These are phyloP conservation scores for Diaporthe helianthi DNA, from an alignment of 2,329 filamentous ascomycete genomes.

Conservation along the genomic window DNA sequence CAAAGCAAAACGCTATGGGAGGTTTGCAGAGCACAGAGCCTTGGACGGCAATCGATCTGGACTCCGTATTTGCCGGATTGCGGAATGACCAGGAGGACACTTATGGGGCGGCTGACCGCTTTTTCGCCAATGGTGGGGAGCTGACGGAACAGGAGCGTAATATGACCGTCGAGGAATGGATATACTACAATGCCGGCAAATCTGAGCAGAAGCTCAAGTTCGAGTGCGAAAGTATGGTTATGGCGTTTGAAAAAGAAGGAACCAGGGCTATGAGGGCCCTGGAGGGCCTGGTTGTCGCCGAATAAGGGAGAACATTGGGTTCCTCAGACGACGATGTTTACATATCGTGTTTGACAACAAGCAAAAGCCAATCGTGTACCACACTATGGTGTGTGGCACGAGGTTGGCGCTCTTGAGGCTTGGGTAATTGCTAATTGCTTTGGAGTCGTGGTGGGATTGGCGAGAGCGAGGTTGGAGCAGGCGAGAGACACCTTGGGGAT, in stretches of 20 bases:
- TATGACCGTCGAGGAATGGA: conserved; percentile 96
- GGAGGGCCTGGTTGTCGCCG: conserved; percentile 70
- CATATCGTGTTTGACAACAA: background rate
- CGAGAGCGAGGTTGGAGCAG: background rate
- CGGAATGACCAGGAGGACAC: conserved; percentile 51
- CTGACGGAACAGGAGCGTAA: conserved; percentile 79
- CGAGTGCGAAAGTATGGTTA: conserved; percentile 85
- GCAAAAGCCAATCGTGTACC: background rate
- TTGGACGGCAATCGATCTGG: conserved; percentile 81
- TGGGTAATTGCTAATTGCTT: background rate
- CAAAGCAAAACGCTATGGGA: conserved; percentile 54
- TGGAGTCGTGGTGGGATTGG: background rate
- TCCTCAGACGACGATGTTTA: background rate
- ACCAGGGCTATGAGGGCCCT: conserved; percentile 77
- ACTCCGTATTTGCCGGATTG: conserved; percentile 66
- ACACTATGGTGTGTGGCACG: background rate
- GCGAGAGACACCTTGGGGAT: background rate
- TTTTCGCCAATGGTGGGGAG: conserved; percentile 62
- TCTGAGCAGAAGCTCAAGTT: conserved; percentile 80
- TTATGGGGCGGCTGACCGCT: conserved; percentile 58
- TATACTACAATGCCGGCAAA: conserved; percentile 78
- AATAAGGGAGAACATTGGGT: conserved; percentile 37
- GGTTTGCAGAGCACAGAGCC: conserved; percentile 63
- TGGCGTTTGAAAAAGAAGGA: conserved; percentile 83
- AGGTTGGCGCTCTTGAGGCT: too few species aligned